Evolutionary conservation across 176 grass and related monocot species (phyloP).

Genomic region (Carex myosuroides): DNA sequence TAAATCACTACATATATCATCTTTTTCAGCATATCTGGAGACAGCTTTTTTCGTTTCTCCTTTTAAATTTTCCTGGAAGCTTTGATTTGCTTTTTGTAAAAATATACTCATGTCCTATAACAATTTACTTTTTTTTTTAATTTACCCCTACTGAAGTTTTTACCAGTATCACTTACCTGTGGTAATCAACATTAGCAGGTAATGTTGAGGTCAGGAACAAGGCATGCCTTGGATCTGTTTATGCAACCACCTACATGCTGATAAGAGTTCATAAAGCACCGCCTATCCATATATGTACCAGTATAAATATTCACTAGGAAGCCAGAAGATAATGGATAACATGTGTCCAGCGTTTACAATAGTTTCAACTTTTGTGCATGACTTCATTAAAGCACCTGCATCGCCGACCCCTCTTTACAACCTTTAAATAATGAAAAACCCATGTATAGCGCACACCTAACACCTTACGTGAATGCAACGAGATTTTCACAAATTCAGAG

Average conservation of each 20-base stretch:
- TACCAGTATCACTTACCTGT: neutral
- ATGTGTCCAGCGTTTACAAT: neutral
- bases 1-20: neutral
- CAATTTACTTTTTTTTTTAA: neutral
- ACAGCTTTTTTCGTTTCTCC: no score
- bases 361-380: neutral
- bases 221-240: neutral
- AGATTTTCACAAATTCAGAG: neutral
- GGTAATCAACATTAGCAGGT: neutral
- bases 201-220: neutral
- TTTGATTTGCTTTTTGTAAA: neutral
- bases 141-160: neutral
- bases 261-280: neutral
- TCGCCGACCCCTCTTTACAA: neutral
- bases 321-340: no score
- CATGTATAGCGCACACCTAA: neutral
- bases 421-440: neutral
- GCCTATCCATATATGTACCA: neutral
- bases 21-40: neutral
- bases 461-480: neutral
- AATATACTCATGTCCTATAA: neutral
- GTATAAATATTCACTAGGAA: neutral
- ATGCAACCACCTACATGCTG: neutral
- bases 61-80: neutral
- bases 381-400: conserved; percentile 1